Conservation (phyloP, 768 basidiomycete species). For the Zangia roseola region DNA sequence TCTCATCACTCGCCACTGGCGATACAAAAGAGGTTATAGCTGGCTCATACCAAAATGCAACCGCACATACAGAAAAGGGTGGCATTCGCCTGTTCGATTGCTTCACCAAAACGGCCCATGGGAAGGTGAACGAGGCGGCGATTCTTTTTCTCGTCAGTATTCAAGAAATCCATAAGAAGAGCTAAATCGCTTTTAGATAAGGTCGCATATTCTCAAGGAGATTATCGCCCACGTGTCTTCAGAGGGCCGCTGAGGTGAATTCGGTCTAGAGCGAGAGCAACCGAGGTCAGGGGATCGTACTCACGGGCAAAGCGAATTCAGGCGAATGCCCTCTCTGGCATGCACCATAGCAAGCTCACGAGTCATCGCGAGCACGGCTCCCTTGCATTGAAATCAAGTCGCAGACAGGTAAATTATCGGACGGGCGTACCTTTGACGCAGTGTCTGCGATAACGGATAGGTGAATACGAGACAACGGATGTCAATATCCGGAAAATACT, state of each 20-base stretch:
- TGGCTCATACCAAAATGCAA: conserved; percentile 1
- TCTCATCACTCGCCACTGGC: conserved; percentile 89
- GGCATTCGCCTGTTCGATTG: conserved; percentile 89
- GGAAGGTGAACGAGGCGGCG: conserved; percentile 89
- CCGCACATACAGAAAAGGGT: conserved; percentile 87
- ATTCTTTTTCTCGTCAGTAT: conserved; percentile 93
- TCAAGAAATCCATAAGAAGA: conserved; percentile 96
- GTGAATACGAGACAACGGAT: background rate
- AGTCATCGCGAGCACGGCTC: conserved; percentile 98
- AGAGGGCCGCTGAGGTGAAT: conserved; percentile 72
- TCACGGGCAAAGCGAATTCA: conserved; percentile 96
- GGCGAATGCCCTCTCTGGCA: conserved; percentile 92
- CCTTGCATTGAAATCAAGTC: conserved; percentile 42
- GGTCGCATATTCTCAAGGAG: background rate
- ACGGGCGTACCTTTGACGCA: conserved; percentile 72
- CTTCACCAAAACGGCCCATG: conserved; percentile 97
- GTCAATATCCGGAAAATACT: background rate
- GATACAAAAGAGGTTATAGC: conserved; percentile 4
- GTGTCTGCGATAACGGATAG: conserved; percentile 59
- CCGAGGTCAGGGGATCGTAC: conserved; percentile 28
- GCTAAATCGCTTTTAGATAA: conserved; percentile 44
- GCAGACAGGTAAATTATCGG: background rate
- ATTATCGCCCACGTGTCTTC: conserved; percentile 75
- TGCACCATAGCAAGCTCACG: conserved; percentile 98
- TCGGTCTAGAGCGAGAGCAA: conserved; percentile 3